Base-by-base conservation (phyloP, 805 yeast species). In the Aciculoconidium aculeatum region DNA sequence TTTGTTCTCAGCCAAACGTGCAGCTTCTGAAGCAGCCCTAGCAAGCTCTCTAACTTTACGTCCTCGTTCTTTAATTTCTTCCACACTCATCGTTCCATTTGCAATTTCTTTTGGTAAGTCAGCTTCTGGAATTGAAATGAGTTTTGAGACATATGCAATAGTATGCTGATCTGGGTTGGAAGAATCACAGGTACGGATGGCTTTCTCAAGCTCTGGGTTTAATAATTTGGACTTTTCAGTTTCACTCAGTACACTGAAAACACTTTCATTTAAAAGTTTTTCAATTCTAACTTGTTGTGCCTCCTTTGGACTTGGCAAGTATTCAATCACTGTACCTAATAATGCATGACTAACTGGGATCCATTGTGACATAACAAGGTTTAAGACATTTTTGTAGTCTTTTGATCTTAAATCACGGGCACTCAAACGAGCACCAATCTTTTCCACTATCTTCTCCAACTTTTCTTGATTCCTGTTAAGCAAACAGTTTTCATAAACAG, bases 311-410 rank as follows among this genome's bases (percentile, higher is more conserved):
- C 94, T 81, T 0, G 96, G 96, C 27, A 92, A 54, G 37, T 75
- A 74, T 35, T 86, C 92, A 17, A 88, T 79, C 4, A 90, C 94
- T 1, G 94, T 77, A 7, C 92, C 67, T 16, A 92, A 58, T 6
- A 90, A 72, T 0, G 97, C 84, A 21, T 83, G 79, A 14, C 96
- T 81, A 4, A 92, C 74, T 1, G 99, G 97, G 13, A 92, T 61
- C 96, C 98, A 92, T 49, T 90, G 96, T 1, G 86, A 75, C 75
- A 90, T 76, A 4, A 92, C 71, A 6, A 75, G 64, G 32, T 67
- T 70, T 11, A 87, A 51, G 25, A 86, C 55, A 31, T 61, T 65
- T 37, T 75, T 78, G 25, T 76, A 65, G 47, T 90, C 96, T 44
- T 80, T 85, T 1, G 95, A 77, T 32, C 81, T 68, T 32, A 86